phyloP scores from a whole-genome alignment of 805 yeast species.

The Candida hungchunana region DNA sequence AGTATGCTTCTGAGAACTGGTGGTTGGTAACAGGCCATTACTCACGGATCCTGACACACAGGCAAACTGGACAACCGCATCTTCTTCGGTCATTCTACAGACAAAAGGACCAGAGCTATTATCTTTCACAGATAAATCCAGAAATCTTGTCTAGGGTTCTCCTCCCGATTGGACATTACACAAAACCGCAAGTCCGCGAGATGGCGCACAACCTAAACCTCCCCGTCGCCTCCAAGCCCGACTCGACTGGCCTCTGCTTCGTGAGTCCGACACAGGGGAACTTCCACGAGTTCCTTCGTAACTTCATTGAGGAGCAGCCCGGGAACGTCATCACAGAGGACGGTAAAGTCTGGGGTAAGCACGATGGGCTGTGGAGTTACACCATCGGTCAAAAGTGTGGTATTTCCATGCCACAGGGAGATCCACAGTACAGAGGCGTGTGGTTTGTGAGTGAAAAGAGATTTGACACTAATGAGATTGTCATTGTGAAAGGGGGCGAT shows the following conservation, averaged over 20 bases:
- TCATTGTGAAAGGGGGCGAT: slow-evolving; percentile 70
- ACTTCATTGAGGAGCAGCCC: slow-evolving; percentile 66
- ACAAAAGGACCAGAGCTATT: slow-evolving; percentile 87
- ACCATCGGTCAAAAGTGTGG: slow-evolving; percentile 88
- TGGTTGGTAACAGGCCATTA: slow-evolving; percentile 93
- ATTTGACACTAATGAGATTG: slow-evolving; percentile 59
- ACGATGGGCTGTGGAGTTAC: slow-evolving; percentile 89
- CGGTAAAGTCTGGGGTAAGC: slow-evolving; percentile 75
- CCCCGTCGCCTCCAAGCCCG: slow-evolving; percentile 74
- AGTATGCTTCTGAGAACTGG: slow-evolving; percentile 42
- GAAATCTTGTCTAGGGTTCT: slow-evolving; percentile 44
- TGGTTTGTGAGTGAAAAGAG: slow-evolving; percentile 86
- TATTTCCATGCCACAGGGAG: slow-evolving; percentile 84
- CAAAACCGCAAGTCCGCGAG: slow-evolving; percentile 69
- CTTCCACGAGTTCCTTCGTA: slow-evolving; percentile 68
- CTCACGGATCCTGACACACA: slow-evolving; percentile 45
- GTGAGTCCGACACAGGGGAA: slow-evolving; percentile 64
- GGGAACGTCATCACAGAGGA: slow-evolving; percentile 78
- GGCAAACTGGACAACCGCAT: slow-evolving; percentile 33
- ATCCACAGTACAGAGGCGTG: slow-evolving; percentile 64
- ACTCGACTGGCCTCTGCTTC: slow-evolving; percentile 93
- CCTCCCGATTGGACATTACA: slow-evolving; percentile 77
- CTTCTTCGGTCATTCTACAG: slow-evolving; percentile 54
- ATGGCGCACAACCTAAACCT: slow-evolving; percentile 54
- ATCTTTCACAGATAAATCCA: slow-evolving; percentile 63